These are phyloP conservation scores for Heterobasidion occidentale DNA, from an alignment of 1,284 basidiomycete genomes.

Conservation along the genomic window DNA sequence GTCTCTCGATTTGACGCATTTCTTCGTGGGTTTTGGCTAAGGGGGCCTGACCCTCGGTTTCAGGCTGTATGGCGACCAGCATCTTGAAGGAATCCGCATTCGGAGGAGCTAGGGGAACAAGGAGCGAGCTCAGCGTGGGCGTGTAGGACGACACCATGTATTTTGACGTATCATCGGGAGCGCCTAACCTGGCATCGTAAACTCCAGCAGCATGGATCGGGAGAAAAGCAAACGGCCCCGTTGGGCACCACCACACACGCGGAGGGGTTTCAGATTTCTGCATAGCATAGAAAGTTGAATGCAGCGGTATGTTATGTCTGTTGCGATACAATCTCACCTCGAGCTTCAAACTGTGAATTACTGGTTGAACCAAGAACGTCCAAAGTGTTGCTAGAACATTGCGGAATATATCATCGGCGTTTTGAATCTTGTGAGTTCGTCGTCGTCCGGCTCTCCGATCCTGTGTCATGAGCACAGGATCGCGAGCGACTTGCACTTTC, in stretches of 20 bases:
- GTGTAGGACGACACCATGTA: slow-evolving; percentile 17
- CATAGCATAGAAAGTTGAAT: background rate
- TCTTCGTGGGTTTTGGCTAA: background rate
- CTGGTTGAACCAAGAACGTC: background rate
- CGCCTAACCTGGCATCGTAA: background rate
- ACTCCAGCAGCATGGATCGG: slow-evolving; percentile 2
- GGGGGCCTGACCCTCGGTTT: background rate
- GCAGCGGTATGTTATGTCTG: background rate
- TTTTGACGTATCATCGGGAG: slow-evolving; percentile 1
- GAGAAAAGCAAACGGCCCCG: background rate
- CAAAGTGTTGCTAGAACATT: background rate
- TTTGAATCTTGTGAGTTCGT: too few relatives aligned
- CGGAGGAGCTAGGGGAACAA: background rate
- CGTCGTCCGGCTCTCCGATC: background rate
- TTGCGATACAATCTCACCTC: background rate
- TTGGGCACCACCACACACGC: background rate
- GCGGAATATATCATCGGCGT: background rate
- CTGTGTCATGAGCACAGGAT: background rate
- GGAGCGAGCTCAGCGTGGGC: slow-evolving; percentile 9
- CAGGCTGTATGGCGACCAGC: slow-evolving; percentile 3
- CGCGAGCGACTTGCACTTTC: background rate
- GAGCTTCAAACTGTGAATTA: background rate
- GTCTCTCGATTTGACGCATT: background rate
- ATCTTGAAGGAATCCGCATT: background rate
- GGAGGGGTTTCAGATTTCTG: background rate